A percentile compares a stretch with the other conserved stretches of the same genome.
These are phyloP conservation scores for Bryoglossum gracile DNA, from an alignment of 495 filamentous ascomycete species.

Conservation along the genomic window DNA sequence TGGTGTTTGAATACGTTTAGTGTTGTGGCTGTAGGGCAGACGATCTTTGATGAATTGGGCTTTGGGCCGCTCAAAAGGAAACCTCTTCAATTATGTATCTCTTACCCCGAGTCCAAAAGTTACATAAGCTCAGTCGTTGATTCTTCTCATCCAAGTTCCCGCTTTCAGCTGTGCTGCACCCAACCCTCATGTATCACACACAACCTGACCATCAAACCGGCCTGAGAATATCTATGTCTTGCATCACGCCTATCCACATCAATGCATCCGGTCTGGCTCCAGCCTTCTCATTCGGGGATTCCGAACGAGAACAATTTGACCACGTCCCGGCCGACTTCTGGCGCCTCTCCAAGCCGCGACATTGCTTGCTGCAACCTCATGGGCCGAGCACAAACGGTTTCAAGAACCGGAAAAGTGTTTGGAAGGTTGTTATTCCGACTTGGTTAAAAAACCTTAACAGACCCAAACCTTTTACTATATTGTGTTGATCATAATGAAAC, in stretches of 20 bases:
- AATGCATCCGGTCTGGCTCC: slow-evolving; percentile 8
- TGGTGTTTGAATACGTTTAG: background rate
- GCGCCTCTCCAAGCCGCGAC: background rate
- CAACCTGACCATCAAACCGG: slow-evolving; percentile 12
- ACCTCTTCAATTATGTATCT: background rate
- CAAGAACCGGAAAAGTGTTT: too few species aligned
- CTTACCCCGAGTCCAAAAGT: too few species aligned
- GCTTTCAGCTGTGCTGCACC: background rate
- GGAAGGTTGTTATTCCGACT: too few species aligned
- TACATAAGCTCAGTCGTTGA: too few species aligned
- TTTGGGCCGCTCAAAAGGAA: background rate
- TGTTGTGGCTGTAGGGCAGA: background rate
- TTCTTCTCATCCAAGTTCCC: too few species aligned
- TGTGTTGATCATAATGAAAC: too few species aligned
- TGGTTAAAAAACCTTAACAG: too few species aligned
- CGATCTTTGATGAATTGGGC: slow-evolving; percentile 3
- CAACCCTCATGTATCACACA: background rate
- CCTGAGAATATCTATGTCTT: slow-evolving; percentile 3
- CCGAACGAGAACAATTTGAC: background rate
- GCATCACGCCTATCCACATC: slow-evolving; percentile 7
- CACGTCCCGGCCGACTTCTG: background rate
- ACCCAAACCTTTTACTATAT: too few species aligned
- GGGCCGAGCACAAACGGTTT: slow-evolving; percentile 8
- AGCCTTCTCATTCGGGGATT: background rate
- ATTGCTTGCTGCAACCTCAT: slow-evolving; percentile 3